These are phyloP conservation scores for Metroxylon sagu DNA, from an alignment of 176 grass and related monocot species.

Conservation along the genomic window DNA sequence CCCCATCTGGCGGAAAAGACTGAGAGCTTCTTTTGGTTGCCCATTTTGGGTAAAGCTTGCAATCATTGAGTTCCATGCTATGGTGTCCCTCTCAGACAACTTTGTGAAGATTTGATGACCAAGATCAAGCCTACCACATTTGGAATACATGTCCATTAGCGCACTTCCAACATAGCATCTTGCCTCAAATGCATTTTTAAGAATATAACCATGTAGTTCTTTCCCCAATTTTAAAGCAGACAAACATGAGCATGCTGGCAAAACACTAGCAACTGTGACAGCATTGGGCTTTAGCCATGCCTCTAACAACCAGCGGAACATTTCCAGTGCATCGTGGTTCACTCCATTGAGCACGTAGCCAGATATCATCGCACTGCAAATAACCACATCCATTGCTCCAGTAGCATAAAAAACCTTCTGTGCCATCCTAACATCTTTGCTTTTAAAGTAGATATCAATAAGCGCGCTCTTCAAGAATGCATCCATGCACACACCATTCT, in stretches of 20 bases:
- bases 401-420: constrained; percentile 55
- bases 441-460: constrained; percentile 79
- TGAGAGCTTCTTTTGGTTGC: constrained; percentile 55
- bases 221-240: constrained; percentile 50
- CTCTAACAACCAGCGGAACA: constrained; percentile 48
- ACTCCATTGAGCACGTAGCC: constrained; percentile 78
- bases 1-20: constrained; percentile 60
- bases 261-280: constrained; percentile 44
- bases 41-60: constrained; percentile 74
- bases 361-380: constrained; percentile 71
- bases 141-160: constrained; percentile 79
- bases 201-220: constrained; percentile 59
- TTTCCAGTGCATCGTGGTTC: constrained; percentile 39
- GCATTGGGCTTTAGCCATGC: constrained; percentile 61
- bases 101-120: constrained; percentile 55
- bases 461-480: constrained; percentile 81
- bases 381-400: constrained; percentile 55
- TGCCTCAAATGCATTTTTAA: constrained; percentile 64
- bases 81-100: constrained; percentile 46
- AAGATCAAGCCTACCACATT: constrained; percentile 70
- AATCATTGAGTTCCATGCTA: constrained; percentile 95
- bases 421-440: constrained; percentile 55
- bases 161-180: constrained; percentile 65
- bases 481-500: constrained; percentile 49
- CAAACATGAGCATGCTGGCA: constrained; percentile 59